Base-by-base conservation (phyloP, 2,329 filamentous ascomycete genomes). In the Curvularia eragrostidis region DNA sequence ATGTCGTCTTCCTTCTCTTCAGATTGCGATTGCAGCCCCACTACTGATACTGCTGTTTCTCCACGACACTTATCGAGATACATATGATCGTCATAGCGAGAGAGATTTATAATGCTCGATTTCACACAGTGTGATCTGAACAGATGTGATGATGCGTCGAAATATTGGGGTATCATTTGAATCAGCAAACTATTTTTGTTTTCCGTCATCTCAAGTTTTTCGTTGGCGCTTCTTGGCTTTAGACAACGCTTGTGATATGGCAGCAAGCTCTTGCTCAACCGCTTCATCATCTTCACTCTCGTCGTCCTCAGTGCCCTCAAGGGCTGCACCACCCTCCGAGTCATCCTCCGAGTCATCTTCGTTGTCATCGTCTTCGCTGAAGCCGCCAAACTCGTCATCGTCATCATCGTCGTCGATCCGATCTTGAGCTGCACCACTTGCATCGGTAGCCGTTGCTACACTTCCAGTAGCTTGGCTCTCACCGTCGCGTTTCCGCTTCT, bases 401-500 rank as follows among this genome's bases (percentile, higher is more conserved):
- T 72, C 70, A 19, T 70, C 67, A 1, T 69, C 62, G 6, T 66
- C 63, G 18, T 65, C 59, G 4, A 64, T 59, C 3, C 63, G 59
- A 5, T 61, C 58, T 49, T 68, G 62, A 38, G 52, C 48, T 4
- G 54, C 57, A n/a, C 48, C 54, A 10, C 34, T 60, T 6, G 59
- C 51, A 21, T 72, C 66, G 12, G 50, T 54, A 3, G 61, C 61
- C 2, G 63, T 65, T 13, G 58, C 66, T 6, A 67, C 65, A 36
- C 68, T 68, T 21, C 55, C 67, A 7, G 67, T 63, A 21, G 65
- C 64, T n/a, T 64, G 67, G 13, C 65, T 74, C 41, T 77, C 77
- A 15, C 75, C 75, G 24, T 68, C 70, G 5, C 79, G 88, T 69
- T 94, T 90, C 79, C 96, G 91, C 78, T 87, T 89, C 41, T 86